Conservation (phyloP, 139 green algal genomes). For the Chlamydomonas sp. region DNA sequence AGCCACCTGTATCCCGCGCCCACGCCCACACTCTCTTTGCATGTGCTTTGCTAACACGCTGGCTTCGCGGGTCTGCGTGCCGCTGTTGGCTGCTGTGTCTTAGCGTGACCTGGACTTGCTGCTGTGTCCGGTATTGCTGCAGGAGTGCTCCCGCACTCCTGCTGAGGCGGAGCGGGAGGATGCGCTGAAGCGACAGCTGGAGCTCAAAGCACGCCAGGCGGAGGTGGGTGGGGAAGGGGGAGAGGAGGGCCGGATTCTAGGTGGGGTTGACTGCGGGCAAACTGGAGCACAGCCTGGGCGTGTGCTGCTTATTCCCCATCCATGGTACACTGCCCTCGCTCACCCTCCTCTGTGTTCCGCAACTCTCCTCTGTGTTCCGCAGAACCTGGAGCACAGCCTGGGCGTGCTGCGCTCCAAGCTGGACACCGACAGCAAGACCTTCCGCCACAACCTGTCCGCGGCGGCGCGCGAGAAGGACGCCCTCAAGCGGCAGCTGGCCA, state of each 20-base stretch:
- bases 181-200: slow-evolving; percentile 22
- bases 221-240: slow-evolving; percentile 1
- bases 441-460: slow-evolving; percentile 28
- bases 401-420: slow-evolving; percentile 22
- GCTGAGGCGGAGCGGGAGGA: slow-evolving; percentile 45
- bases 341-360: background rate
- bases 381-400: slow-evolving; percentile 29
- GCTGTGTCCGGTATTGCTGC: background rate
- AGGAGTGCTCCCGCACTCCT: slow-evolving; percentile 45
- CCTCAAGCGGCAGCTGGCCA: slow-evolving; percentile 37
- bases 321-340: background rate
- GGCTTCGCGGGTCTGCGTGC: too few relatives aligned
- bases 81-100: background rate
- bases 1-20: too few relatives aligned
- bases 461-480: slow-evolving; percentile 34
- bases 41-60: too few relatives aligned
- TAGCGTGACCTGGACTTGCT: too few relatives aligned
- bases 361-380: background rate
- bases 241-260: too few relatives aligned
- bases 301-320: background rate
- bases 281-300: too few relatives aligned
- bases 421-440: slow-evolving; percentile 25
- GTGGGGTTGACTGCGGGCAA: too few relatives aligned
- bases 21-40: too few relatives aligned
- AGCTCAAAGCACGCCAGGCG: slow-evolving; percentile 28